phyloP scores from a whole-genome alignment of 805 yeast species.

The Citeromyces matritensis region DNA sequence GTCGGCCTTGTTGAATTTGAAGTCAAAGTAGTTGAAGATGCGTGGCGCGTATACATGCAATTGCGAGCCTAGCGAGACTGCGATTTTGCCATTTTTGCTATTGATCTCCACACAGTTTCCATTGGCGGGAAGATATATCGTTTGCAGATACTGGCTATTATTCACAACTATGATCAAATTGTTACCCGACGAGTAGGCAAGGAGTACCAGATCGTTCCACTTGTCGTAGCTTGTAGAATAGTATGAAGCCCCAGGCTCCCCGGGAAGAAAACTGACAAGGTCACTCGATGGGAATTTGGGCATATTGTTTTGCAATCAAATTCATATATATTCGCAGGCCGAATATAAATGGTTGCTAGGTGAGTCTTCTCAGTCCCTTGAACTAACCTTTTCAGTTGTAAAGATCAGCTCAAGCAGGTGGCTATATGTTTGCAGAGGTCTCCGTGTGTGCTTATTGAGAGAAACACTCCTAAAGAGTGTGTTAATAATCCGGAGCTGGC shows the following conservation, averaged over 20 bases:
- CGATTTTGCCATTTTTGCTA: slow-evolving; percentile 41
- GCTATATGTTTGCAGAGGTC: slow-evolving; percentile 93
- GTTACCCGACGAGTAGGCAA: slow-evolving; percentile 80
- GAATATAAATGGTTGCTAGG: slow-evolving; percentile 39
- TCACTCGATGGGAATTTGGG: too few species aligned
- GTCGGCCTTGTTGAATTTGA: slow-evolving; percentile 13
- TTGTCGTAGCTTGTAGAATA: slow-evolving; percentile 40
- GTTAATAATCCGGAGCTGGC: slow-evolving; percentile 66
- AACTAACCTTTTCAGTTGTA: slow-evolving; percentile 40
- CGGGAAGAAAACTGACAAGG: slow-evolving; percentile 66
- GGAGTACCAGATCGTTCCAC: slow-evolving; percentile 53
- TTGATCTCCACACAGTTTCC: slow-evolving; percentile 55
- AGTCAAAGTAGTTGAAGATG: slow-evolving; percentile 26
- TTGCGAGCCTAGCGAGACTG: slow-evolving; percentile 29
- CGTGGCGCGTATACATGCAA: slow-evolving; percentile 41
- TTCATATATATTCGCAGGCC: too few species aligned
- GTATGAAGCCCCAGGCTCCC: slow-evolving; percentile 54
- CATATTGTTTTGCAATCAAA: too few species aligned
- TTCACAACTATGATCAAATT: slow-evolving; percentile 56
- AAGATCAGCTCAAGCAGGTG: slow-evolving; percentile 87
- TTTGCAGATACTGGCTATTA: slow-evolving; percentile 46
- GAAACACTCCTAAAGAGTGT: slow-evolving; percentile 85
- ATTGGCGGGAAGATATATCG: slow-evolving; percentile 56
- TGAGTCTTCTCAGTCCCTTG: slow-evolving; percentile 9
- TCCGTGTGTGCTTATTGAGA: slow-evolving; percentile 84